phyloP scores from a whole-genome alignment of 1,139 yeast genomes.

The Pichia sp. region DNA sequence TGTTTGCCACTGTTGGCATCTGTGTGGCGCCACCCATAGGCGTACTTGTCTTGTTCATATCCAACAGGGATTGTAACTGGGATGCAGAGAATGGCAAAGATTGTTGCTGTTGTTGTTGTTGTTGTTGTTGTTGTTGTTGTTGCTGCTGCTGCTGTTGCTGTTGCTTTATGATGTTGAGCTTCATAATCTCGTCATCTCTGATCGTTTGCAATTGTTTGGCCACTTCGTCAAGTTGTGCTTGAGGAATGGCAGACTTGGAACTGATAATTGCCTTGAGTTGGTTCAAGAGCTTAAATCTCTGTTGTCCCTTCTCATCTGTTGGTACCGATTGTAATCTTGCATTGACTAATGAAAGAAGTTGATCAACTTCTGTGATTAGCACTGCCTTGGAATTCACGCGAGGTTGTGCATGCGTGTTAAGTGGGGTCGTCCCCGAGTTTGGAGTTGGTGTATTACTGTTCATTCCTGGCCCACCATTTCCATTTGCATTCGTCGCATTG shows the following conservation, averaged over 20 bases:
- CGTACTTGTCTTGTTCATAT: too few species aligned
- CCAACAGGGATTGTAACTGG: conserved; percentile 20
- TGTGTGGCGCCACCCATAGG: too few species aligned
- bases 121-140: conserved; percentile 20
- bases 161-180: conserved; percentile 19
- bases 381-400: background rate
- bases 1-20: conserved; percentile 12
- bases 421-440: background rate
- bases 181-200: conserved; percentile 25
- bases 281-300: conserved; percentile 35
- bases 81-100: conserved; percentile 14
- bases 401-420: background rate
- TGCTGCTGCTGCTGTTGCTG: conserved; percentile 20
- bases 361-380: conserved; percentile 40
- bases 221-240: conserved; percentile 33
- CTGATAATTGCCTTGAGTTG: conserved; percentile 36
- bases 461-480: background rate
- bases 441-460: conserved; percentile 10
- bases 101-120: conserved; percentile 12
- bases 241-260: conserved; percentile 29
- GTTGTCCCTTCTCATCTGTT: conserved; percentile 25
- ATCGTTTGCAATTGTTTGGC: conserved; percentile 26
- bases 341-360: conserved; percentile 28
- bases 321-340: conserved; percentile 24
- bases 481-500: conserved; percentile 11